Percentiles rank a stretch among this genome's conserved stretches.
These are phyloP conservation scores for Sporothrix inflata DNA, from an alignment of 2,329 filamentous ascomycete genomes.

Conservation along the genomic window DNA sequence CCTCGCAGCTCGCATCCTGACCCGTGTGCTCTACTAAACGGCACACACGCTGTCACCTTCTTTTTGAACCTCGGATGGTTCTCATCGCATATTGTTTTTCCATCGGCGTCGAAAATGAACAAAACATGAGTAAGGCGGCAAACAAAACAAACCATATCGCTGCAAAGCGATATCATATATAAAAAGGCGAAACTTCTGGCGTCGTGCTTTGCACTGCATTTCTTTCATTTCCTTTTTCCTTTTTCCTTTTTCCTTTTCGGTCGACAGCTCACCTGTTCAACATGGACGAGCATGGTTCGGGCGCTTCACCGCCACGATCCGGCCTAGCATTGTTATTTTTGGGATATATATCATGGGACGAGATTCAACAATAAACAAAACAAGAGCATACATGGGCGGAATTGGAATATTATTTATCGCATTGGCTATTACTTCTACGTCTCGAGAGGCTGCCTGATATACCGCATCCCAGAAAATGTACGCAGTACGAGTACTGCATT, in stretches of 20 bases:
- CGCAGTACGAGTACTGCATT: too few species aligned
- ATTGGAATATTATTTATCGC: constrained; percentile 4
- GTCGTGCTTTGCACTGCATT: constrained; percentile 20
- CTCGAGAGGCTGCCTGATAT: background rate
- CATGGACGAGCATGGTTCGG: constrained; percentile 30
- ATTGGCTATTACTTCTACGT: background rate
- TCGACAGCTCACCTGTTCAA: constrained; percentile 34
- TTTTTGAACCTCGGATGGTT: background rate
- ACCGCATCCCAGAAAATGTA: background rate
- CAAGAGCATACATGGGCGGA: constrained; percentile 13
- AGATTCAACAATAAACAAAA: constrained; percentile 24
- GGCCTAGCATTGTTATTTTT: constrained; percentile 18
- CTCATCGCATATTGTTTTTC: background rate
- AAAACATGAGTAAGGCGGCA: constrained; percentile 19
- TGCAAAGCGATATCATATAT: constrained; percentile 15
- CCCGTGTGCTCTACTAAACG: constrained; percentile 51
- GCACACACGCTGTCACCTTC: background rate
- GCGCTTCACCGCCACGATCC: background rate
- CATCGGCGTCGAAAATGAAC: constrained; percentile 15
- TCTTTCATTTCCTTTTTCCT: constrained; percentile 21
- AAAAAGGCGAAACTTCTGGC: constrained; percentile 23
- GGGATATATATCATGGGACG: constrained; percentile 19
- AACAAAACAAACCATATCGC: background rate
- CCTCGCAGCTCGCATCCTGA: constrained; percentile 49
- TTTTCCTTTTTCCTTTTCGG: constrained; percentile 24